Conservation (phyloP, 2,329 filamentous ascomycete species). For the Colletotrichum navitas region DNA sequence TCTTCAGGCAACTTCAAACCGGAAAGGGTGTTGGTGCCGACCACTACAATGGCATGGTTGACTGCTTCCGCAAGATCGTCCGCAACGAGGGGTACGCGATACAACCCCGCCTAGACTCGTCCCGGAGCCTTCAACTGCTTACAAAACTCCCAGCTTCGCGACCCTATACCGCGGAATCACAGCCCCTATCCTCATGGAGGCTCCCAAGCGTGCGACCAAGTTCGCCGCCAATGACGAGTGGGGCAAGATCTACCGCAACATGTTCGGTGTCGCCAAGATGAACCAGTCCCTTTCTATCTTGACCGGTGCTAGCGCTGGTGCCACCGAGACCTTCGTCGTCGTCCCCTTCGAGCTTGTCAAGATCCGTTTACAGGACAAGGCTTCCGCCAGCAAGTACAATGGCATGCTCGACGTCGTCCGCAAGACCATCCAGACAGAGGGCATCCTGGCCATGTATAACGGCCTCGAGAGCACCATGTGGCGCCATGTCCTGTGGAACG, state of each 20-base stretch:
- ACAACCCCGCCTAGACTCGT: conserved; percentile 1
- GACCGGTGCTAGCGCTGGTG: conserved; percentile 93
- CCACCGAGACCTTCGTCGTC: conserved; percentile 95
- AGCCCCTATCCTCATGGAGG: conserved; percentile 98
- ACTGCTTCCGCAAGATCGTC: conserved; percentile 98
- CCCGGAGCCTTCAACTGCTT: conserved; percentile 17
- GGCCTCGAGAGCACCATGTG: conserved; percentile 96
- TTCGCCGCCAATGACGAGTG: conserved; percentile 99
- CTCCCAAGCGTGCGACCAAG: conserved; percentile 93
- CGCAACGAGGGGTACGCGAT: conserved; percentile 86
- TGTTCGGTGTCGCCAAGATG: conserved; percentile 89
- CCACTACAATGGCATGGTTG: conserved; percentile 95
- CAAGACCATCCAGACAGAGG: conserved; percentile 88
- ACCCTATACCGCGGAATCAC: conserved; percentile 95
- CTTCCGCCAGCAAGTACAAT: conserved; percentile 88
- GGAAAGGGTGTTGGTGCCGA: conserved; percentile 80
- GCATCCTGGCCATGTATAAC: conserved; percentile 91
- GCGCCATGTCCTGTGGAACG: conserved; percentile 92
- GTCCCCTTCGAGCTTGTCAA: conserved; percentile 99
- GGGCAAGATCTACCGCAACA: conserved; percentile 91
- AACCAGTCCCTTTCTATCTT: conserved; percentile 92
- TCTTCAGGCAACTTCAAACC: conserved; percentile 84
- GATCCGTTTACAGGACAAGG: conserved; percentile 96
- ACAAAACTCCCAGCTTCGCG: conserved; percentile 71
- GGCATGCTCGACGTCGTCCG: conserved; percentile 83